phyloP scores from a whole-genome alignment of 495 filamentous ascomycete genomes.

The Astrothelium subdiscretum region DNA sequence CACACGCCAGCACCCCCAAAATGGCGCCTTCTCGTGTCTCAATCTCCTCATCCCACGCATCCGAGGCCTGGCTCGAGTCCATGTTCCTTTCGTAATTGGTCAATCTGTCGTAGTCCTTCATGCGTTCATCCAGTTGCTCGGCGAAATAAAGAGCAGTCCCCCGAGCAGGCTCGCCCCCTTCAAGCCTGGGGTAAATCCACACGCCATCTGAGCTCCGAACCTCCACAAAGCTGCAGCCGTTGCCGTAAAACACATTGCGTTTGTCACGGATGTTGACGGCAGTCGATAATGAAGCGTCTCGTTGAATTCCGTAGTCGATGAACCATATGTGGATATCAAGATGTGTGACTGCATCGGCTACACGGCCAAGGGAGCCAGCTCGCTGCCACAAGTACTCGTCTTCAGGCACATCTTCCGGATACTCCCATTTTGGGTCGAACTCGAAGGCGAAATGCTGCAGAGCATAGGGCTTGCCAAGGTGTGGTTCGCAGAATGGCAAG shows the following conservation, averaged over 20 bases:
- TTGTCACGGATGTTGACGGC: not conserved
- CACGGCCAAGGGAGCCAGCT: not conserved
- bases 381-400: not conserved
- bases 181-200: not conserved
- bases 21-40: not conserved
- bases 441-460: not conserved
- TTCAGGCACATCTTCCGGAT: not conserved
- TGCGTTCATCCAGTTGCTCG: not conserved
- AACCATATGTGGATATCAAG: not conserved
- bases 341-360: not conserved
- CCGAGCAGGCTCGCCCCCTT: not conserved
- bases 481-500: not conserved
- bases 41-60: not conserved
- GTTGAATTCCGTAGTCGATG: not conserved
- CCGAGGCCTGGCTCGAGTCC: not conserved
- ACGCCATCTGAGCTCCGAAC: not conserved
- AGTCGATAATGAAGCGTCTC: not conserved
- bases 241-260: not conserved
- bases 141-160: not conserved
- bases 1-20: not conserved
- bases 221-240: not conserved
- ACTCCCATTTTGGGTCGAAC: not conserved
- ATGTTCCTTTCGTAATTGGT: not conserved
- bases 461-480: not conserved
- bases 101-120: not conserved